Conservation (phyloP, 345 rosid genomes). For the Noccaea bulbosa region DNA sequence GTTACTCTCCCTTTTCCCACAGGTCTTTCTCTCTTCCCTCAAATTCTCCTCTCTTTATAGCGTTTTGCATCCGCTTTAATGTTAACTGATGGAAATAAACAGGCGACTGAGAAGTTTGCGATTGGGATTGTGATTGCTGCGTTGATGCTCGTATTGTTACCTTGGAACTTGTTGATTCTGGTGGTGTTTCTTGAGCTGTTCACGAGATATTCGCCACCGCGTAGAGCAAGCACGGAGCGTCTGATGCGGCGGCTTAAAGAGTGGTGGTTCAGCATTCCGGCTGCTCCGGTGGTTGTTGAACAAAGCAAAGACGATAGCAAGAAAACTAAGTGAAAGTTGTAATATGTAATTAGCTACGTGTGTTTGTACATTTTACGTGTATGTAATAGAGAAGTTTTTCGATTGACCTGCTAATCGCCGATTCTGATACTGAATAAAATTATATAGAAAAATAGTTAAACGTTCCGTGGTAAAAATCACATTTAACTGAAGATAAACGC, state of each 20-base stretch:
- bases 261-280: slow-evolving; percentile 98
- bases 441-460: neutral
- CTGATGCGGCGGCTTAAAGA: slow-evolving; percentile 76
- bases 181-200: slow-evolving; percentile 65
- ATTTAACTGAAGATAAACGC: neutral
- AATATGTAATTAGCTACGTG: neutral
- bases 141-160: slow-evolving; percentile 52
- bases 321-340: slow-evolving; percentile 53
- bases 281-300: slow-evolving; percentile 80
- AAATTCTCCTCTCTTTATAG: neutral
- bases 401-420: too few species aligned
- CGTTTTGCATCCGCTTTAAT: neutral
- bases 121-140: slow-evolving; percentile 50
- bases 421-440: too few species aligned
- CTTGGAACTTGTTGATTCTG: slow-evolving; percentile 54
- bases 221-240: slow-evolving; percentile 73
- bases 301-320: slow-evolving; percentile 70
- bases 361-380: neutral
- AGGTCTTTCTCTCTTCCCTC: slow-evolving; percentile 49
- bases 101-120: slow-evolving; percentile 86
- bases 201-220: slow-evolving; percentile 76
- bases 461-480: slow-evolving; percentile 19
- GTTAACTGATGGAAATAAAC: neutral
- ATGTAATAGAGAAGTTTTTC: neutral
- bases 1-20: slow-evolving; percentile 71